phyloP scores from a whole-genome alignment of 768 basidiomycete species.

The Psilocybe tampanensis region DNA sequence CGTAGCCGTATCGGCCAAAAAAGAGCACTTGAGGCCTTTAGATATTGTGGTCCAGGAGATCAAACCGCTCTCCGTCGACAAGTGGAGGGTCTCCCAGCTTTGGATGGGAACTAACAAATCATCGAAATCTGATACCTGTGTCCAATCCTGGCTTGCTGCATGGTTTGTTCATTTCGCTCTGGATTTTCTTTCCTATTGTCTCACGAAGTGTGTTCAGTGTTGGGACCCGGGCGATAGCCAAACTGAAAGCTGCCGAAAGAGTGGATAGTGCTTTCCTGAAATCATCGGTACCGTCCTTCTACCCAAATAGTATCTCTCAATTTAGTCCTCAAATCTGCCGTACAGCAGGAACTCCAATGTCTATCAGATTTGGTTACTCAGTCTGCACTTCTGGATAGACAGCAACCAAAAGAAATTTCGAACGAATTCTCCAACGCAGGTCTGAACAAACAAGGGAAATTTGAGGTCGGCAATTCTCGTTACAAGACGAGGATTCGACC shows the following conservation, averaged over 20 bases:
- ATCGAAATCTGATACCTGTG: constrained; percentile 26
- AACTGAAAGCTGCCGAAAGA: constrained; percentile 7
- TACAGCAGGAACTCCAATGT: constrained; percentile 36
- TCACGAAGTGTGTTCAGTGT: constrained; percentile 22
- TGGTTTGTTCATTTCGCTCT: constrained; percentile 18
- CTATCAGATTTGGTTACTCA: constrained; percentile 33
- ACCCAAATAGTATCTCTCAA: too few relatives aligned
- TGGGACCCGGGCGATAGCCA: constrained; percentile 11
- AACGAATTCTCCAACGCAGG: constrained; percentile 35
- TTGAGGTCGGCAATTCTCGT: constrained; percentile 37
- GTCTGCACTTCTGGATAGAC: constrained; percentile 32
- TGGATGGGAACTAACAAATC: constrained; percentile 30
- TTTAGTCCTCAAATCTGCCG: not conserved
- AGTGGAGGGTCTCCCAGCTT: constrained; percentile 24
- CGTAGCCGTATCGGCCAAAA: constrained; percentile 20
- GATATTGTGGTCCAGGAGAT: constrained; percentile 26
- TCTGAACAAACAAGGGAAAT: constrained; percentile 26
- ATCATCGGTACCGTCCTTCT: constrained; percentile 18
- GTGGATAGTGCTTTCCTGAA: constrained; percentile 24
- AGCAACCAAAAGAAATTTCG: constrained; percentile 31
- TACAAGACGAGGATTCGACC: constrained; percentile 43
- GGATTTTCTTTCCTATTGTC: constrained; percentile 3
- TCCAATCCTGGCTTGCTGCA: constrained; percentile 43
- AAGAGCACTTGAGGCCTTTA: too few relatives aligned
- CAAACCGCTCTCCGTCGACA: constrained; percentile 5